These are phyloP conservation scores for Thymus quinquecostatus DNA, from an alignment of 257 asterid species.

Conservation along the genomic window DNA sequence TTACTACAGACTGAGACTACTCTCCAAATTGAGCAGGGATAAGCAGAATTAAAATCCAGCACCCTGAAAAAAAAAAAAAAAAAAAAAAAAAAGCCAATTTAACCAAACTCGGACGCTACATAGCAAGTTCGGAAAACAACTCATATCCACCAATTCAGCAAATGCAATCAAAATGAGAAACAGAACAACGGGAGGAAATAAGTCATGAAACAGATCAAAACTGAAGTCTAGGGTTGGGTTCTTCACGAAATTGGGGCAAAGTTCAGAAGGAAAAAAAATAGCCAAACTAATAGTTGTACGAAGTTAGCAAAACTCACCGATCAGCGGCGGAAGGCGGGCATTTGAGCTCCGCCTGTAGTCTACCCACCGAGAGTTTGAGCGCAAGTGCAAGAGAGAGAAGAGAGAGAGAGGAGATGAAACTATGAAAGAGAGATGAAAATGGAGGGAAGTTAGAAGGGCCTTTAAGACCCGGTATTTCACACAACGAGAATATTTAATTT, in stretches of 20 bases:
- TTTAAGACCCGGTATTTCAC: not conserved
- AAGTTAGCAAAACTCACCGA: constrained; percentile 32
- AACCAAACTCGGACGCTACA: constrained; percentile 1
- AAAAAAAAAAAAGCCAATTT: not conserved
- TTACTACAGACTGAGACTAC: constrained; percentile 19
- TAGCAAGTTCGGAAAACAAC: not conserved
- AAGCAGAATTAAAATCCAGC: constrained; percentile 18
- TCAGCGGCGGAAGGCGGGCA: constrained; percentile 14
- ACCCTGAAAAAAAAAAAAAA: not conserved
- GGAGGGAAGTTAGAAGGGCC: constrained; percentile 11
- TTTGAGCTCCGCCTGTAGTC: not conserved
- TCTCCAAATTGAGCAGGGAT: constrained; percentile 24
- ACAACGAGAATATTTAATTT: not conserved
- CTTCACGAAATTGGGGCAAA: constrained; percentile 18
- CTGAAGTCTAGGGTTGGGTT: constrained; percentile 46
- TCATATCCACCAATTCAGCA: not conserved
- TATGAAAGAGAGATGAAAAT: not conserved
- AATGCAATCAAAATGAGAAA: not conserved
- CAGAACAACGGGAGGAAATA: not conserved
- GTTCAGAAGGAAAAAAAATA: not conserved
- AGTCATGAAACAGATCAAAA: constrained; percentile 13
- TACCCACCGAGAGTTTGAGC: not conserved
- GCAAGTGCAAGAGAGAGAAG: constrained; percentile 23
- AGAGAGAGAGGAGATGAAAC: constrained; percentile 1
- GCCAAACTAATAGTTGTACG: not conserved